Conservation (phyloP, 495 filamentous ascomycete genomes). For the Penicillium goetzii region DNA sequence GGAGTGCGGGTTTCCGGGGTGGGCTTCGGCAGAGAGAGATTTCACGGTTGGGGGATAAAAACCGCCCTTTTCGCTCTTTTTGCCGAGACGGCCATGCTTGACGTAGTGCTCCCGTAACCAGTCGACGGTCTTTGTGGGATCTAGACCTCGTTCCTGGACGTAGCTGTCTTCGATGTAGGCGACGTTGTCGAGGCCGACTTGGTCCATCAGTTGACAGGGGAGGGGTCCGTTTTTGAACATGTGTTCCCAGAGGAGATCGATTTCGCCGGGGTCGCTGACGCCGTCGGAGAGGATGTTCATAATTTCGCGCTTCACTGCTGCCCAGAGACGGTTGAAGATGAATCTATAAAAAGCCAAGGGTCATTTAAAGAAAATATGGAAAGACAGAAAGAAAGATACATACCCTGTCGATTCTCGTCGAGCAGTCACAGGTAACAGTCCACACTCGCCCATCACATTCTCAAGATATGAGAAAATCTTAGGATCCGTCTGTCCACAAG, state of each 20-base stretch:
- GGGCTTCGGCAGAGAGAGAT: slow-evolving; percentile 12
- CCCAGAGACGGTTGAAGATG: slow-evolving; percentile 63
- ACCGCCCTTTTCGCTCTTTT: slow-evolving; percentile 39
- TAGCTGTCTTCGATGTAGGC: slow-evolving; percentile 51
- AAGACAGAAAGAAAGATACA: background rate
- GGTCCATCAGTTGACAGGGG: slow-evolving; percentile 39
- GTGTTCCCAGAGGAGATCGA: slow-evolving; percentile 46
- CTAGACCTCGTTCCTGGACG: slow-evolving; percentile 36
- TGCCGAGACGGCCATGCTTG: slow-evolving; percentile 35
- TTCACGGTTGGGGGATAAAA: slow-evolving; percentile 31
- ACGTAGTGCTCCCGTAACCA: slow-evolving; percentile 41
- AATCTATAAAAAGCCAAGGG: slow-evolving; percentile 32
- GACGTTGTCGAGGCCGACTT: slow-evolving; percentile 39
- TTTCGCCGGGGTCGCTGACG: slow-evolving; percentile 49
- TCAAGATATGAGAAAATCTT: slow-evolving; percentile 49
- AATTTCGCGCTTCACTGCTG: slow-evolving; percentile 58
- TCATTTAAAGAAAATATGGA: background rate
- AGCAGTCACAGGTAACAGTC: slow-evolving; percentile 38
- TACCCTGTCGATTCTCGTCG: slow-evolving; percentile 54
- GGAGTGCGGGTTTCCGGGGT: slow-evolving; percentile 17
- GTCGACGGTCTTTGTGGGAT: slow-evolving; percentile 32
- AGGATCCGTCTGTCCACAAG: slow-evolving; percentile 49
- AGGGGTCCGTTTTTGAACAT: slow-evolving; percentile 35
- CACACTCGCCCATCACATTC: slow-evolving; percentile 45
- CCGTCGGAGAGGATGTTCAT: slow-evolving; percentile 55